Percentiles rank a stretch among this genome's conserved stretches.
These are phyloP conservation scores for Daedaleopsis nitida DNA, from an alignment of 768 basidiomycete genomes.

Conservation along the genomic window DNA sequence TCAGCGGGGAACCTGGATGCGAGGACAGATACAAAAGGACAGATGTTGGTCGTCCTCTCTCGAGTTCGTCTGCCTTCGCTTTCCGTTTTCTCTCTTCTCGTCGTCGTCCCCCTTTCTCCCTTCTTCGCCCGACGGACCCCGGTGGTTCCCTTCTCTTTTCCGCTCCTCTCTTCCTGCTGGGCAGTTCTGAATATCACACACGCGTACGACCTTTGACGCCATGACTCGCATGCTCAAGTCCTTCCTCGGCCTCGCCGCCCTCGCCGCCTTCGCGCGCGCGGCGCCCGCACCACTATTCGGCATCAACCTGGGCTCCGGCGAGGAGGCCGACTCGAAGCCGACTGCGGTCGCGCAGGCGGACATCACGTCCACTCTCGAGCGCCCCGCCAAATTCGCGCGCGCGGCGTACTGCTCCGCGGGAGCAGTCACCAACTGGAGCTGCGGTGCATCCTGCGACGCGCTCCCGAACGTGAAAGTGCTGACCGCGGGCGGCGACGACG, in stretches of 20 bases:
- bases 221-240: conserved; percentile 17
- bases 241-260: conserved; percentile 13
- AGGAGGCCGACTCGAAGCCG: conserved; percentile 10
- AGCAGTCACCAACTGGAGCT: conserved; percentile 23
- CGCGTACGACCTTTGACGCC: neutral
- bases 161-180: neutral
- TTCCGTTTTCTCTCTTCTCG: neutral
- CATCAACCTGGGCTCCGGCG: conserved; percentile 18
- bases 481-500: conserved; percentile 28
- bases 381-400: conserved; percentile 28
- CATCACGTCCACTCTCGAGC: conserved; percentile 20
- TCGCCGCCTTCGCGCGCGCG: conserved; percentile 16
- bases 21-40: conserved; percentile 18
- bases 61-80: conserved; percentile 6
- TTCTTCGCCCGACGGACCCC: conserved; percentile 14
- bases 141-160: conserved; percentile 18
- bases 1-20: neutral
- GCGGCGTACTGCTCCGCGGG: conserved; percentile 29
- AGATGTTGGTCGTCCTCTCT: neutral
- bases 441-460: conserved; percentile 30
- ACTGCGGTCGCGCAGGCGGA: conserved; percentile 22
- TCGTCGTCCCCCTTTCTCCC: neutral
- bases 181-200: neutral
- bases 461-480: conserved; percentile 26
- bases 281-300: conserved; percentile 25